Percentiles rank a stretch among this genome's conserved stretches.
Evolutionary conservation across 805 yeast species (phyloP).

Genomic region (Peterozyma toletana): DNA sequence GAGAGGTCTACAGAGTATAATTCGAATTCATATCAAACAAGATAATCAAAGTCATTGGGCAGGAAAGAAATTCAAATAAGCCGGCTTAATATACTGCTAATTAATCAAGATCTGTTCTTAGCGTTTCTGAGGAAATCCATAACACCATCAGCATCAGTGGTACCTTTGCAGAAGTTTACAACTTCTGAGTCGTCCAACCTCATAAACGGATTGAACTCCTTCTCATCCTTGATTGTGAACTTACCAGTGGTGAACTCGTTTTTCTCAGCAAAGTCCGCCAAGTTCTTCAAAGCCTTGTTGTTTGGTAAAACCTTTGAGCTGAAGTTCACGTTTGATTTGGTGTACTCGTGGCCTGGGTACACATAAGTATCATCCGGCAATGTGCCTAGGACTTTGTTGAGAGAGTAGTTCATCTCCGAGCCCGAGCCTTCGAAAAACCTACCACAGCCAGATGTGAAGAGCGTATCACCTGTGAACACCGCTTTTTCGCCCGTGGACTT

Average conservation of each 20-base stretch:
- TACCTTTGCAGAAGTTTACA: constrained; percentile 45
- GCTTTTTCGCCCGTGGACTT: constrained; percentile 53
- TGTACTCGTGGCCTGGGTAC: constrained; percentile 96
- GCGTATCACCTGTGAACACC: constrained; percentile 93
- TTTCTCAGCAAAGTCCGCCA: constrained; percentile 41
- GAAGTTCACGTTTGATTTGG: constrained; percentile 72
- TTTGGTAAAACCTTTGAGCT: constrained; percentile 55
- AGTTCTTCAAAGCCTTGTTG: constrained; percentile 40
- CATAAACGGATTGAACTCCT: constrained; percentile 84
- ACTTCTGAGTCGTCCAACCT: constrained; percentile 61
- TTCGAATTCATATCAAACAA: no score
- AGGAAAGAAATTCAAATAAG: no score
- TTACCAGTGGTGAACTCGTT: constrained; percentile 79
- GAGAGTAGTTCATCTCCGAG: constrained; percentile 66
- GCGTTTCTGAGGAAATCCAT: constrained; percentile 70
- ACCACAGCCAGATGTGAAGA: constrained; percentile 94
- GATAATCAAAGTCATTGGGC: no score
- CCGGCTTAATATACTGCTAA: no score
- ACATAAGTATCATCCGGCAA: constrained; percentile 69
- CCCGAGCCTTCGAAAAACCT: constrained; percentile 92
- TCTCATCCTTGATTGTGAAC: constrained; percentile 82
- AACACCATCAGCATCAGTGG: constrained; percentile 39
- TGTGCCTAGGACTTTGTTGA: constrained; percentile 48
- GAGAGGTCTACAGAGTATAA: no score
- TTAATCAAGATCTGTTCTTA: constrained; percentile 52